These are phyloP conservation scores for Malassezia slooffiae DNA, from an alignment of 1,284 basidiomycete genomes.

Conservation along the genomic window DNA sequence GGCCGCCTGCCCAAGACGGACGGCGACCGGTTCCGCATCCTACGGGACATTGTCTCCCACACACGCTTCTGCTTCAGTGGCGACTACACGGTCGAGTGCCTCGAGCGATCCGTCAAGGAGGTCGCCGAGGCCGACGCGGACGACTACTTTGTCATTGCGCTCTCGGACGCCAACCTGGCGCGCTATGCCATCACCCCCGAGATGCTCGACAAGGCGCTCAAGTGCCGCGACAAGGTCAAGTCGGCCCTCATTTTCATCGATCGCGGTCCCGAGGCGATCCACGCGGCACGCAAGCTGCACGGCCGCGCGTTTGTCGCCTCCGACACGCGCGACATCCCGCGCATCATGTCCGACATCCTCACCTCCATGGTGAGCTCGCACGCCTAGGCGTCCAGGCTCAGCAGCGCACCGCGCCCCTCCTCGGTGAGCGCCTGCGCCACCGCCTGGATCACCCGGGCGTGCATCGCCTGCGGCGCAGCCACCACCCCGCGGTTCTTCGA, in stretches of 20 bases:
- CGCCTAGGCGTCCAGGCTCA: not conserved
- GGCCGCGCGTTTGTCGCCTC: slow-evolving; percentile 35
- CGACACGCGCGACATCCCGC: slow-evolving; percentile 34
- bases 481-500: slow-evolving; percentile 79
- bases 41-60: slow-evolving; percentile 32
- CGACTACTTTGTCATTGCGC: slow-evolving; percentile 47
- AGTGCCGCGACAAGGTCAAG: slow-evolving; percentile 35
- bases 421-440: slow-evolving; percentile 59
- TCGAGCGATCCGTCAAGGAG: slow-evolving; percentile 25
- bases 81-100: no score
- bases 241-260: slow-evolving; percentile 41
- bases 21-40: slow-evolving; percentile 35
- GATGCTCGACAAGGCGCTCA: slow-evolving; percentile 24
- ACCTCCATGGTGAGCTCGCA: slow-evolving; percentile 23
- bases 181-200: slow-evolving; percentile 45
- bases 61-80: slow-evolving; percentile 34
- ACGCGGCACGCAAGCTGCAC: slow-evolving; percentile 25
- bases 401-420: slow-evolving; percentile 41
- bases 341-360: slow-evolving; percentile 34
- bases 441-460: slow-evolving; percentile 61
- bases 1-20: slow-evolving; percentile 31
- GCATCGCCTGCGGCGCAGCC: slow-evolving; percentile 60
- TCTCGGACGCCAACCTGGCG: slow-evolving; percentile 47
- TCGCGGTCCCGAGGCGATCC: slow-evolving; percentile 27
- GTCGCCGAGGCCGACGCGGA: slow-evolving; percentile 28